Evolutionary conservation across 2,329 filamentous ascomycete genomes (phyloP), one percentile per base, ranked within the genome.

Genomic region (Stemphylium vesicarium): DNA sequence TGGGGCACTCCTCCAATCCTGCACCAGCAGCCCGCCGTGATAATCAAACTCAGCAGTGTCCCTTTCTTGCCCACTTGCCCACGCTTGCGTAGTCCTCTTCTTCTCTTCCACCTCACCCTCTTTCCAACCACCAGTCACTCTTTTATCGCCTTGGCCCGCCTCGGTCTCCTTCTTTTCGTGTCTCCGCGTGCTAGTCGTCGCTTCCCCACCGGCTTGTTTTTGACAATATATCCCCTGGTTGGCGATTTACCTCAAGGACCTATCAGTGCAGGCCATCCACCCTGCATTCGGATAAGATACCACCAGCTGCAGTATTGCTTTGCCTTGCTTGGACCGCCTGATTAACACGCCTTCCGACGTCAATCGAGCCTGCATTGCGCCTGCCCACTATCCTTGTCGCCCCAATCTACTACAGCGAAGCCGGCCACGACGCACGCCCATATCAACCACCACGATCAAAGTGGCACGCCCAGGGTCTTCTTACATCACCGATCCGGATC

Each of bases 311-410:
- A 37, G 57, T 43, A 29, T 53, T 37, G 49, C 57, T 59, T 58
- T 62, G 62, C 70, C 70, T 71, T 74, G 71, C 71, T 58, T 72
- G 22, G 46, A 33, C 35, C 43, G 58, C 57, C 64, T 66, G 60
- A 69, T 71, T 73, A 64, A 69, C 63, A 49, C 50, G 52, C 47
- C 53, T 60, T 50, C 56, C 47, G 55, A 47, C 63, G 26, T 29
- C 26, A 29, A 29, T 24, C 22, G 22, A 24, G 22, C 22, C 50
- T 63, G 58, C 59, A 57, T 59, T 63, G 56, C 60, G 61, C 47
- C 63, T 59, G 50, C 48, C 56, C 50, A 42, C 47, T 47, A 56
- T 57, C 64, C 64, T 56, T 60, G 64, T 59, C 56, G 50, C 53
- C 46, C 53, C 60, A 63, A 68, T 65, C 53, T 65, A 53, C 65